Evolutionary conservation across 192 early-diverging fungal genomes (phyloP).

Genomic region (Spizellomyces punctatus): DNA sequence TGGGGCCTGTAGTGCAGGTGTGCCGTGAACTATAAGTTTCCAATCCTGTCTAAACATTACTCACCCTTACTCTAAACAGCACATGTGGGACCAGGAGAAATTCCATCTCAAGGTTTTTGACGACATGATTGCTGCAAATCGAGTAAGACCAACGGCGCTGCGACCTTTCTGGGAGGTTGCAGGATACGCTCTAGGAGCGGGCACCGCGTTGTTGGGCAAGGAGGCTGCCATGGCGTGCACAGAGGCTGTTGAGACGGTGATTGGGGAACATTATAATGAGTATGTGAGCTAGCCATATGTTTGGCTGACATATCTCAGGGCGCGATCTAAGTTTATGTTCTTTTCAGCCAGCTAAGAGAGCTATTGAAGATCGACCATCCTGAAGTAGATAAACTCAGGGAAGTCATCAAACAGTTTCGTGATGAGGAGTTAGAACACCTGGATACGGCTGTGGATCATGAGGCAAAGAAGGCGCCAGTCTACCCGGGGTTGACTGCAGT

Average conservation of each 20-base stretch:
- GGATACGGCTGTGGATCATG: slow-evolving; percentile 85
- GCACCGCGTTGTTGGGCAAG: slow-evolving; percentile 87
- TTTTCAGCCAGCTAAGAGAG: slow-evolving; percentile 73
- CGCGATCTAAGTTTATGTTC: neutral
- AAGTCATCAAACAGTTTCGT: slow-evolving; percentile 81
- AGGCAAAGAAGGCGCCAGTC: slow-evolving; percentile 80
- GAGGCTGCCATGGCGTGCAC: slow-evolving; percentile 99
- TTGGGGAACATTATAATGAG: slow-evolving; percentile 96
- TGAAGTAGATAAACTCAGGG: slow-evolving; percentile 40
- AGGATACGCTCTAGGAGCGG: slow-evolving; percentile 83
- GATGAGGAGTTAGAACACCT: slow-evolving; percentile 97
- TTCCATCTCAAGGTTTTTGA: slow-evolving; percentile 81
- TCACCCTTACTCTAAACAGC: slow-evolving; percentile 39
- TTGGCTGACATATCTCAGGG: neutral
- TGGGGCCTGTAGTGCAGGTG: slow-evolving; percentile 72
- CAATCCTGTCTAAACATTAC: neutral
- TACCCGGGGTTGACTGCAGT: slow-evolving; percentile 71
- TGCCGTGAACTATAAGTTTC: neutral
- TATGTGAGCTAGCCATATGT: slow-evolving; percentile 27
- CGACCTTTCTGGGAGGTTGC: slow-evolving; percentile 85
- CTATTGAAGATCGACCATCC: slow-evolving; percentile 70
- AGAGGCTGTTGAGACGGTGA: slow-evolving; percentile 95
- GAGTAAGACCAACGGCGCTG: slow-evolving; percentile 84
- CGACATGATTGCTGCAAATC: slow-evolving; percentile 68
- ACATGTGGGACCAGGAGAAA: slow-evolving; percentile 97